Percentiles rank a stretch among this genome's conserved stretches.
These are phyloP conservation scores for Rhodotorula taiwanensis DNA, from an alignment of 768 basidiomycete genomes.

Conservation along the genomic window DNA sequence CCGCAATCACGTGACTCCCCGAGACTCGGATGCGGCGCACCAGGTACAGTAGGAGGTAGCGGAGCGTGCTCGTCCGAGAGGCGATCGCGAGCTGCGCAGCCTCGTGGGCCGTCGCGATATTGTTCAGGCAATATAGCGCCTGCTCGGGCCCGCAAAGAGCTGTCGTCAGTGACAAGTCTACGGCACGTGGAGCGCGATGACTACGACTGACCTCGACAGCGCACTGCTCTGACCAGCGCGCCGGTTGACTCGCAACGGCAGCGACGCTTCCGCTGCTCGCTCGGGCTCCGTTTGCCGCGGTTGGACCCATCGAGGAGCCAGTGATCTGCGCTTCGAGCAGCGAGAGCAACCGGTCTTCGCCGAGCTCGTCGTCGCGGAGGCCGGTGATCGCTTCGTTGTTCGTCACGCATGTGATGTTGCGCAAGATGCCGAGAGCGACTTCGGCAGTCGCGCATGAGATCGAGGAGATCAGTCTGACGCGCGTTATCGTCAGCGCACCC, in stretches of 20 bases:
- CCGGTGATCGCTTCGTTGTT: constrained; percentile 21
- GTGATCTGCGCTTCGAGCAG: constrained; percentile 11
- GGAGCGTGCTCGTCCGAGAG: constrained; percentile 19
- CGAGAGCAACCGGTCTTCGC: constrained; percentile 21
- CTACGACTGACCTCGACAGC: constrained; percentile 15
- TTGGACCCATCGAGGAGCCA: no score
- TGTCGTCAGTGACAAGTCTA: no score
- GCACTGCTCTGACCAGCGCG: no score
- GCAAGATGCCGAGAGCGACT: constrained; percentile 35
- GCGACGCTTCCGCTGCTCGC: no score
- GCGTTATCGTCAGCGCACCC: not conserved
- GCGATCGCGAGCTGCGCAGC: constrained; percentile 34
- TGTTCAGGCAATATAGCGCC: constrained; percentile 36
- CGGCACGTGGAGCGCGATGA: not conserved
- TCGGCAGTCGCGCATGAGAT: not conserved
- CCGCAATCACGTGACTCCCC: no score
- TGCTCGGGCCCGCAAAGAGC: not conserved
- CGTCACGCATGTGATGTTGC: constrained; percentile 31
- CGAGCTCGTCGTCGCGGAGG: constrained; percentile 15
- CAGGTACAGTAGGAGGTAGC: constrained; percentile 29
- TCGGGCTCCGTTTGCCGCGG: no score
- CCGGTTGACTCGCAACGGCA: not conserved
- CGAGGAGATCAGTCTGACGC: not conserved
- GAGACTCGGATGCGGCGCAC: no score
- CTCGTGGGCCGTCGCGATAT: constrained; percentile 34